phyloP scores from a whole-genome alignment of 148 eudicot genomes.

The Chenopodium formosanum region DNA sequence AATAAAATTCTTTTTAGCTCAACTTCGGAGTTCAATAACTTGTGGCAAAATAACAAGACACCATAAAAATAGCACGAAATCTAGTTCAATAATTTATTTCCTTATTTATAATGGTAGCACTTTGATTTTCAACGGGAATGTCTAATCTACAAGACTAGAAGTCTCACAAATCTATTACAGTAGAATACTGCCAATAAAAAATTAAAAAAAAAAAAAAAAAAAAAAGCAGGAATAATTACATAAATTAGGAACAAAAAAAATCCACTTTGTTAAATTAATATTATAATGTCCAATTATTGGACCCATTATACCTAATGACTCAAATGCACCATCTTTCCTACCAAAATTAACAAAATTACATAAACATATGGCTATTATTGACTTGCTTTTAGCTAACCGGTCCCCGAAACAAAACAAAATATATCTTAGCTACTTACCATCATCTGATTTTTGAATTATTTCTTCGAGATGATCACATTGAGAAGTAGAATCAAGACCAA shows the following conservation, averaged over 20 bases:
- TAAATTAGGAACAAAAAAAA: background rate
- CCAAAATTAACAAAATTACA: background rate
- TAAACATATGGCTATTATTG: background rate
- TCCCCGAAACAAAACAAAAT: background rate
- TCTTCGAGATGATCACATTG: constrained; percentile 10
- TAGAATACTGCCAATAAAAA: background rate
- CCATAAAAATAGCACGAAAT: background rate
- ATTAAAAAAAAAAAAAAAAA: background rate
- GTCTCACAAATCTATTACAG: background rate
- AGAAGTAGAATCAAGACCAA: constrained; percentile 7
- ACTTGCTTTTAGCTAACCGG: background rate
- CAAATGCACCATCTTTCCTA: background rate
- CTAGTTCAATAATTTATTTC: background rate
- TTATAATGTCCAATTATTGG: constrained; percentile 4
- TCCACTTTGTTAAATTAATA: constrained; percentile 1
- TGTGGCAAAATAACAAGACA: background rate
- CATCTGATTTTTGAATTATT: constrained; percentile 4
- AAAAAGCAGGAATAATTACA: constrained; percentile 5
- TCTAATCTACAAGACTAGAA: constrained; percentile 2
- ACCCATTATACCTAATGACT: background rate
- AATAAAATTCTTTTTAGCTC: background rate
- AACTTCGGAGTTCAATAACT: background rate
- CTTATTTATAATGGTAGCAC: background rate
- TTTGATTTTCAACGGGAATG: background rate
- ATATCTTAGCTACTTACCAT: background rate